Evolutionary conservation across 805 yeast species (phyloP).

Genomic region (Candida golubevii): DNA sequence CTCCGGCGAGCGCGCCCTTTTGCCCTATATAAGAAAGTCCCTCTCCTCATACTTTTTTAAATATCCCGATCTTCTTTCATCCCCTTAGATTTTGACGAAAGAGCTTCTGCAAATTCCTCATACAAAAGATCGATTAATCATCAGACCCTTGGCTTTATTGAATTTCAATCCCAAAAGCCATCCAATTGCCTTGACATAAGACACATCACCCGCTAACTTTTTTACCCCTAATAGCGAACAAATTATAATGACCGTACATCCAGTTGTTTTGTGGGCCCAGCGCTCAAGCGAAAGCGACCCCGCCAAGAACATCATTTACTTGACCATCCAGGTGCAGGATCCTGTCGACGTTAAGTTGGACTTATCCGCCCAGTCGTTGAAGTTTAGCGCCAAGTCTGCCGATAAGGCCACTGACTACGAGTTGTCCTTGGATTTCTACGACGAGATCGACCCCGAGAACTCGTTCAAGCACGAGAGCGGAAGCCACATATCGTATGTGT

Average conservation of each 20-base stretch:
- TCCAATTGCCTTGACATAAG: too few relatives aligned
- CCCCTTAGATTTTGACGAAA: too few relatives aligned
- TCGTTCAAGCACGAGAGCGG: constrained; percentile 54
- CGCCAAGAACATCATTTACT: constrained; percentile 66
- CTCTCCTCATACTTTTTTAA: too few relatives aligned
- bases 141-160: too few relatives aligned
- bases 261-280: constrained; percentile 90
- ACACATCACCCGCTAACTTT: too few relatives aligned
- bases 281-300: constrained; percentile 76
- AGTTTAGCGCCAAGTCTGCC: constrained; percentile 45
- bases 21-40: neutral
- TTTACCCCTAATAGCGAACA: neutral
- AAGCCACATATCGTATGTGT: constrained; percentile 56
- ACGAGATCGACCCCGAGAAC: constrained; percentile 63
- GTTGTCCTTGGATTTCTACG: constrained; percentile 69
- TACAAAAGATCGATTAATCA: too few relatives aligned
- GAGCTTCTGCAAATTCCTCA: too few relatives aligned
- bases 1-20: constrained; percentile 1
- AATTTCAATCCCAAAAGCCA: too few relatives aligned
- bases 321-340: constrained; percentile 74
- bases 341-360: constrained; percentile 58
- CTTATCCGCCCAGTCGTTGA: constrained; percentile 52
- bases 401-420: constrained; percentile 51
- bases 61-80: too few relatives aligned
- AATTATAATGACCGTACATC: constrained; percentile 19